Evolutionary conservation across 768 basidiomycete genomes (phyloP), one percentile per base, ranked within the genome.

Genomic region (Pisolithus microcarpus): DNA sequence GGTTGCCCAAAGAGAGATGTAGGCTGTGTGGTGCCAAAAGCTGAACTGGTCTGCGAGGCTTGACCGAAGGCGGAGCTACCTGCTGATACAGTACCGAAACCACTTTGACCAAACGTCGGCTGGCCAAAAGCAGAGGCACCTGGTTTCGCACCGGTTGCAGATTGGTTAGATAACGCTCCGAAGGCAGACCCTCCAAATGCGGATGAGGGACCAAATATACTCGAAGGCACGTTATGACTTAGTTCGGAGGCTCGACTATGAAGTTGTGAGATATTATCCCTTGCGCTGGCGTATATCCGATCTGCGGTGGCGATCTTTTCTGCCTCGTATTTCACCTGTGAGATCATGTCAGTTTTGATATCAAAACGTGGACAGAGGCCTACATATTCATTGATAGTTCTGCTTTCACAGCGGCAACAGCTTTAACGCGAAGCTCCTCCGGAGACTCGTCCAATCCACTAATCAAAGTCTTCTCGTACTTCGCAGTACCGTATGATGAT

Each of bases 371-470:
- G 23, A 31, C 24, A 16, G 4, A n/a, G 16, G 11, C 73, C 84
- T 56, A 90, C 91, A 65, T 92, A 92, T 72, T 82, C 80, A 37
- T 77, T 73, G 7, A 71, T 56, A 45, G 75, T 81, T 18, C 81
- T 7, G 73, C 70, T 53, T 75, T 72, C 19, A 77, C 55, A 0
- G 87, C 84, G 7, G 71, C 65, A 2, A 73, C 71, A 6, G 86
- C 86, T 54, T 76, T 81, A 36, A 84, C 70, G 40, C 87, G 75
- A 42, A 94, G 67, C 65, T 96, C 92, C 59, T 94, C 92, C 0
- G 78, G 78, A 0, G 83, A 86, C 53, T 84, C 73, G 56, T 96
- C 91, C 30, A 85, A 65, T 2, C 80, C 82, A 8, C 68, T 50
- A 16, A 96, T 64, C 5, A 94, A 56, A 19, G 72, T 78, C 0